Evolutionary conservation across 352 stramenopile genomes (phyloP), one percentile per base, ranked within the genome.

Genomic region (Phytophthora aleatoria): DNA sequence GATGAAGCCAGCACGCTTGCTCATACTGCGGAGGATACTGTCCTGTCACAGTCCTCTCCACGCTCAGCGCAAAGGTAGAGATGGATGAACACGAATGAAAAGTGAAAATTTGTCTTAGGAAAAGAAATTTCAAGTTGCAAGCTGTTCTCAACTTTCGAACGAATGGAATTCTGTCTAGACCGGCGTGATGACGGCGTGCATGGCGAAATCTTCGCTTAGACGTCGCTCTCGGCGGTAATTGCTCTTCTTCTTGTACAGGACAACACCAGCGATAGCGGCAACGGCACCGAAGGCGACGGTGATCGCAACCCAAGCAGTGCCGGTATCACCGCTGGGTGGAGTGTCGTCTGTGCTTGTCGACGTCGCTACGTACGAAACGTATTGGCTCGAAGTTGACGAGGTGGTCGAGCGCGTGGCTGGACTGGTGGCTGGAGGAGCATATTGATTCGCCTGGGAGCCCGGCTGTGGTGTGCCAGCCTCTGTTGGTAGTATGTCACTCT

Each of bases 141-240:
- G 36, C 27, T 61, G 50, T 33, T 36, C 9, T 49, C 28, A 55
- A 26, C 43, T 66, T 33, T 33, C 50, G 27, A 55, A 55, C 11
- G 58, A 66, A 43, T 55, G 33, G 41, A 24, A 43, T 26, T 42
- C 55, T 11, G 41, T 49, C 36, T 50, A 30, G 16, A 42, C 51
- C 3, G 57, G 52, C 24, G 60, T 68, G 12, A 57, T 57, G 54
- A 69, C 27, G 5, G 54, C 33, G 39, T 61, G 26, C 55, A 70
- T 65, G 47, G 36, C 54, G 49, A 65, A 70, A 36, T 66, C 50
- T 26, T 66, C 49, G 26, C 48, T 69, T 16, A 58, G 45, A 31
- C 55, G 33, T 42, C 56, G 56, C 38, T 61, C 62, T 52, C n/a
- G 30, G 24, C 16, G 42, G n/a, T 15, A 15, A 10, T 38, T 53